Evolutionary conservation across 441 rosid species (phyloP).

Genomic region (Arabidopsis hybrid): DNA sequence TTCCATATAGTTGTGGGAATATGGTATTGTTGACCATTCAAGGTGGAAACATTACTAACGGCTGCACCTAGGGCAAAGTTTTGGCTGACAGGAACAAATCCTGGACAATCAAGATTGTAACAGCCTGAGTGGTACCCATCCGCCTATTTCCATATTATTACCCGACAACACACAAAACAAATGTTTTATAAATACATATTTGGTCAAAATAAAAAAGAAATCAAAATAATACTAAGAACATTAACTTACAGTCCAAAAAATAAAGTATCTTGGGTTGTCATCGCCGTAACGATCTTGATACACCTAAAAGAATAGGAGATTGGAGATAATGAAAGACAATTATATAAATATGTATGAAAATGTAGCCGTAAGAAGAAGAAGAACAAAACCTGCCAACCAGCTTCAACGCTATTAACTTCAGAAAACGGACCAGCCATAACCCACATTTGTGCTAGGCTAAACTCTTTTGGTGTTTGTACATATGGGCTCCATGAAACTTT

Average conservation of each 20-base stretch:
- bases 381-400: conserved; percentile 57
- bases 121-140: conserved; percentile 10
- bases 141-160: not conserved
- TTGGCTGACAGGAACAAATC: conserved; percentile 12
- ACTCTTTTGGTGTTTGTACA: not conserved
- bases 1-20: conserved; percentile 9
- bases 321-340: not conserved
- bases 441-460: conserved; percentile 33
- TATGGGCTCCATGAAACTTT: not conserved
- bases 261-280: not conserved
- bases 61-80: not conserved
- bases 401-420: conserved; percentile 46
- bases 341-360: not conserved
- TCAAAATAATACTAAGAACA: not conserved
- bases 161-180: not conserved
- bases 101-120: conserved; percentile 25
- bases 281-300: not conserved
- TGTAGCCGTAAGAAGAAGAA: not conserved
- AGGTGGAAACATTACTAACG: not conserved
- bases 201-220: not conserved
- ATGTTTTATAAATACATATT: not conserved
- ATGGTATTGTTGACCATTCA: conserved; percentile 3
- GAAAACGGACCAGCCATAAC: not conserved
- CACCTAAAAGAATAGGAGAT: not conserved
- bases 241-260: conserved; percentile 32